Percentiles rank a stretch among this genome's conserved stretches.
Conservation (phyloP, 2,329 filamentous ascomycete genomes). For the Ophiostoma australiae region DNA sequence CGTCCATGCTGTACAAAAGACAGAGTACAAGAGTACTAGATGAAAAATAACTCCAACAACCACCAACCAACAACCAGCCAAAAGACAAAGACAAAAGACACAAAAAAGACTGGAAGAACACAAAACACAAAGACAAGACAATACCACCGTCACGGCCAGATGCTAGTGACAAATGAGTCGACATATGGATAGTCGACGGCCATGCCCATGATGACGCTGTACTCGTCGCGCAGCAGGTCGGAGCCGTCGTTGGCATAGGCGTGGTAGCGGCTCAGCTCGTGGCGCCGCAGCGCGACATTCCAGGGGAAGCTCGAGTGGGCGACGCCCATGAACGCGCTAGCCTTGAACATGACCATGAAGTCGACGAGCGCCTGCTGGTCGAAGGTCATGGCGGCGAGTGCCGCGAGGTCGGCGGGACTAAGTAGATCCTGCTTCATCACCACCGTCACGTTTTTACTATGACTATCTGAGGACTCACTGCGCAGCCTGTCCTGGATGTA, state of each 20-base stretch:
- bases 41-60: neutral
- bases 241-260: constrained; percentile 32
- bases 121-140: neutral
- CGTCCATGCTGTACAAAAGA: neutral
- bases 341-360: constrained; percentile 35
- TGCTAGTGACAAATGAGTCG: constrained; percentile 32
- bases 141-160: constrained; percentile 31
- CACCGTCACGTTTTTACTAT: constrained; percentile 29
- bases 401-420: constrained; percentile 24
- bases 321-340: constrained; percentile 35
- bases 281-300: constrained; percentile 34
- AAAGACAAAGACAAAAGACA: neutral
- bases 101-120: neutral
- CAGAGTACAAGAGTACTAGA: neutral
- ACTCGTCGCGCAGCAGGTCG: constrained; percentile 34
- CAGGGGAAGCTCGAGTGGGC: constrained; percentile 36
- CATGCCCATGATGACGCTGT: constrained; percentile 35
- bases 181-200: constrained; percentile 32
- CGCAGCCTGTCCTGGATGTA: constrained; percentile 24
- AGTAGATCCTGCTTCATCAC: constrained; percentile 35
- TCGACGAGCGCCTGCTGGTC: constrained; percentile 36
- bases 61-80: too few species aligned
- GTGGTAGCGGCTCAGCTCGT: constrained; percentile 33
- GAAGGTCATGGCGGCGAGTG: constrained; percentile 31
- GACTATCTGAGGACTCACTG: neutral